These are phyloP conservation scores for Obba rivulosa DNA, from an alignment of 768 basidiomycete species.

Conservation along the genomic window DNA sequence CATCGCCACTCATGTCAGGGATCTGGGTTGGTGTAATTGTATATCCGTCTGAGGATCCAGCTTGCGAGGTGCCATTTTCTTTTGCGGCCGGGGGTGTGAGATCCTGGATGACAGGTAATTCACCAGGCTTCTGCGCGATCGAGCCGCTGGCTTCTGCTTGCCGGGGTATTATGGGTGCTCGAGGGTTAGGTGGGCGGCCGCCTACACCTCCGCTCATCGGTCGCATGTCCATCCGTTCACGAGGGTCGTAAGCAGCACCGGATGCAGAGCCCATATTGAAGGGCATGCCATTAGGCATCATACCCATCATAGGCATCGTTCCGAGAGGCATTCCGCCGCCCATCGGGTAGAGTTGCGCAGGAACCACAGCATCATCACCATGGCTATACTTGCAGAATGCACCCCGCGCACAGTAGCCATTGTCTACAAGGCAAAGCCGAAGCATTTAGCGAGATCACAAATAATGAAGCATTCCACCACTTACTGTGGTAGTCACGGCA, in stretches of 20 bases:
- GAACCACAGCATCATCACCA: slow-evolving; percentile 81
- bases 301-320: slow-evolving; percentile 60
- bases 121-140: slow-evolving; percentile 49
- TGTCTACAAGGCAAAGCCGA: slow-evolving; percentile 45
- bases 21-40: background rate
- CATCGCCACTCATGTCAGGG: background rate
- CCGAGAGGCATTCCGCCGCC: slow-evolving; percentile 35
- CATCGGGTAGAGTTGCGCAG: slow-evolving; percentile 61
- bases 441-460: slow-evolving; percentile 2
- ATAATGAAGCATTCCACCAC: slow-evolving; percentile 27
- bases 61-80: slow-evolving; percentile 24
- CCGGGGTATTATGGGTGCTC: slow-evolving; percentile 55
- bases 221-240: slow-evolving; percentile 80
- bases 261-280: slow-evolving; percentile 41
- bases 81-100: slow-evolving; percentile 54
- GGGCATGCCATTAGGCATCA: slow-evolving; percentile 58
- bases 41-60: background rate
- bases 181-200: slow-evolving; percentile 35
- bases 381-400: slow-evolving; percentile 89
- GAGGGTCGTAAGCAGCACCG: slow-evolving; percentile 63
- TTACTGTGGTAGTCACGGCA: slow-evolving; percentile 92
- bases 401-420: slow-evolving; percentile 88
- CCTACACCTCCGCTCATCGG: slow-evolving; percentile 33
- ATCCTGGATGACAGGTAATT: slow-evolving; percentile 81
- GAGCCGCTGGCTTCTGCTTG: slow-evolving; percentile 40